Conservation (phyloP, 179 eudicot species). For the Carnegiea gigantea region DNA sequence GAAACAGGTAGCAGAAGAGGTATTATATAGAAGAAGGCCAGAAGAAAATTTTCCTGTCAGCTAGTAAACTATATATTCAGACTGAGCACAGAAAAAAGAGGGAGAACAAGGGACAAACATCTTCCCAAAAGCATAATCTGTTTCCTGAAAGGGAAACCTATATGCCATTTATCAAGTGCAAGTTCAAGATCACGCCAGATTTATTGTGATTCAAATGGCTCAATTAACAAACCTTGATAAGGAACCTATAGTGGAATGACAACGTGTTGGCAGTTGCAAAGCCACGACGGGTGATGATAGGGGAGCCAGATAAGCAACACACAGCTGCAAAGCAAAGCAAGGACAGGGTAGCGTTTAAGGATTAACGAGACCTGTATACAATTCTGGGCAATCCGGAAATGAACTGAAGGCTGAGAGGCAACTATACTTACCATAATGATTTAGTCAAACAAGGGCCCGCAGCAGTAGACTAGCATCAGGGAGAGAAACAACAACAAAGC, state of each 20-base stretch:
- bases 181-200: not conserved
- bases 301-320: slow-evolving; percentile 75
- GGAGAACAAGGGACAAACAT: not conserved
- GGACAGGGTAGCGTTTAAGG: slow-evolving; percentile 4
- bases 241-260: slow-evolving; percentile 49
- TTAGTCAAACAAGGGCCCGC: slow-evolving; percentile 90
- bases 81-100: no score
- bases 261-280: slow-evolving; percentile 52
- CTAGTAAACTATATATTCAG: not conserved
- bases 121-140: not conserved
- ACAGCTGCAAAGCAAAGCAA: slow-evolving; percentile 59
- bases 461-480: slow-evolving; percentile 91
- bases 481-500: slow-evolving; percentile 80
- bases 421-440: slow-evolving; percentile 63
- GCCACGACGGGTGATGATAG: slow-evolving; percentile 80
- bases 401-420: slow-evolving; percentile 6
- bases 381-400: not conserved
- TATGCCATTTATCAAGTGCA: not conserved
- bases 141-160: not conserved
- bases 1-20: not conserved
- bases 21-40: not conserved
- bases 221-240: slow-evolving; percentile 43
- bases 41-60: not conserved
- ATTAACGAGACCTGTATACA: not conserved
- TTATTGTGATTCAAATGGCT: not conserved